Evolutionary conservation across 768 basidiomycete species (phyloP).

Genomic region (Rickenella mellea): DNA sequence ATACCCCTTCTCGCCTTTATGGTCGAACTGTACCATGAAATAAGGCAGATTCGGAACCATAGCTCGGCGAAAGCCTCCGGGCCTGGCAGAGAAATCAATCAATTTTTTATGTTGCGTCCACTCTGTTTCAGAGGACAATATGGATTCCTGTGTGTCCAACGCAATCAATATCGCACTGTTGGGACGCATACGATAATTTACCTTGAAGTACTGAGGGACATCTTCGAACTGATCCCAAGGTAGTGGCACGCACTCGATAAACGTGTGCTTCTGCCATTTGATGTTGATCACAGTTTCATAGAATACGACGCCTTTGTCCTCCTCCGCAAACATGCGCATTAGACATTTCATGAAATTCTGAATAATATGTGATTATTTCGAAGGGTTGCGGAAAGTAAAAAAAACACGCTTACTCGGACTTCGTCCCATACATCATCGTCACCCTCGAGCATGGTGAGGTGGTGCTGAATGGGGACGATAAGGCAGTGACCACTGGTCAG

Average conservation of each 20-base stretch:
- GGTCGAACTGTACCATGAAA: conserved; percentile 98
- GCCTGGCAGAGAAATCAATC: conserved; percentile 84
- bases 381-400: background rate
- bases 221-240: conserved; percentile 83
- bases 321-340: conserved; percentile 88
- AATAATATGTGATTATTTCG: too few relatives aligned
- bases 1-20: conserved; percentile 96
- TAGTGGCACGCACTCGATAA: conserved; percentile 89
- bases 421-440: conserved; percentile 99
- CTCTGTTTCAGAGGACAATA: conserved; percentile 85
- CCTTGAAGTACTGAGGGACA: conserved; percentile 91
- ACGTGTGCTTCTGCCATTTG: conserved; percentile 84
- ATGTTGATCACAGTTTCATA: conserved; percentile 87
- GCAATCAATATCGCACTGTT: background rate
- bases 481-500: conserved; percentile 88
- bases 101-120: conserved; percentile 99
- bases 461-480: conserved; percentile 94
- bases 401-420: conserved; percentile 58
- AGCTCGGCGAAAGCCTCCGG: conserved; percentile 88
- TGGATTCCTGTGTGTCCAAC: conserved; percentile 77
- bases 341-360: conserved; percentile 85
- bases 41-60: conserved; percentile 98
- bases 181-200: conserved; percentile 18
- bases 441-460: conserved; percentile 81
- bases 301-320: conserved; percentile 91